Base-by-base conservation (phyloP, 768 basidiomycete species). In the Podaxis sp. region DNA sequence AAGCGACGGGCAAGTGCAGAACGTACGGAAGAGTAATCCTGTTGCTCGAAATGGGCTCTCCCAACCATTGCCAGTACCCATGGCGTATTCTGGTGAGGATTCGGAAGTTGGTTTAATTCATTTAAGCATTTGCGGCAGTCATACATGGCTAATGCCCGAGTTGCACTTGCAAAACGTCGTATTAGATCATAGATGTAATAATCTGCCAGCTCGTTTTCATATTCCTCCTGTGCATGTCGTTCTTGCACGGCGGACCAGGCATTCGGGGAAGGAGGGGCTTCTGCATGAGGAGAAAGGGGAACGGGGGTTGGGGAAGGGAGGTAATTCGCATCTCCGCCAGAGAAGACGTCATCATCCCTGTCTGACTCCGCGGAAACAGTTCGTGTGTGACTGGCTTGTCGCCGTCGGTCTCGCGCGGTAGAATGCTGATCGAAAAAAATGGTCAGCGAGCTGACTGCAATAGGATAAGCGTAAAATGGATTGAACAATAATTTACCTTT, bases 21-120 rank as follows among this genome's bases (percentile, higher is more conserved):
- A 80, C 93, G 72, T 76, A 98, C 95, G 74, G 88, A 84, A 63
- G 85, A 79, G 76, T 97, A 98, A 69, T 98, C 89, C 62, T 89
- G 83, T 72, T 85, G 82, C 73, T 98, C 97, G 73, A 93, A 97
- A 70, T 93, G 88, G 54, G 91, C 91, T 71, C 87, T 85, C 11
- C 91, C 97, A 13, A 90, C 82, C 81, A 95, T 85, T 16, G 88
- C 85, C 67, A 95, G 77, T 47, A 91, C 89, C 79, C 84, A 89
- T 55, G 89, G 81, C 40, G 89, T 89, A 59, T 84, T 77, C 70
- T 90, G 87, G 61, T 96, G 88, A 55, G 79, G 79, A 60, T 78
- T 74, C 28, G 94, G 91, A 64, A 99, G 76, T 66, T 80, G 78
- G 69, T 91, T 89, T 50, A 98, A 76, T 70, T 90, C 88, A 46